Evolutionary conservation across 2,329 filamentous ascomycete genomes (phyloP).

Genomic region (Pseudogymnoascus sp.): DNA sequence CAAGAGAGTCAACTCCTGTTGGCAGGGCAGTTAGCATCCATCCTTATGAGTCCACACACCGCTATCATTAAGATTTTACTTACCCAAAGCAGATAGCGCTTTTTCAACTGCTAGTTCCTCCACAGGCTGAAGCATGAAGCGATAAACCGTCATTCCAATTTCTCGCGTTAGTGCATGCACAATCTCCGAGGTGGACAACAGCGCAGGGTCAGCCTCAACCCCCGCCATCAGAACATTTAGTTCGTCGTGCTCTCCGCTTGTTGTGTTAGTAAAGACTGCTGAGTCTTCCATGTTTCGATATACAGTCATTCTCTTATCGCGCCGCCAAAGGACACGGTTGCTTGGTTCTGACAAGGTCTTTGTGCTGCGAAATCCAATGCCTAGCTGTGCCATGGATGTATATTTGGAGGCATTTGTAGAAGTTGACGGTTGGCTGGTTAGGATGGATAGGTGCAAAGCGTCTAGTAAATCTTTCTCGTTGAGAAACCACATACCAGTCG

Average conservation of each 20-base stretch:
- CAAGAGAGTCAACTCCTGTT: slow-evolving; percentile 18
- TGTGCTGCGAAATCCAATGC: slow-evolving; percentile 1
- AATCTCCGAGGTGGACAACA: neutral
- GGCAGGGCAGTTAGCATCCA: neutral
- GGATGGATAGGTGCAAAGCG: slow-evolving; percentile 12
- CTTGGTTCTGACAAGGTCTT: slow-evolving; percentile 10
- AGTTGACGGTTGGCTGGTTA: neutral
- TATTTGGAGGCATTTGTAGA: neutral
- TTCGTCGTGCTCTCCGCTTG: neutral
- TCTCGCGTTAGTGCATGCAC: neutral
- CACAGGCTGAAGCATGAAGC: neutral
- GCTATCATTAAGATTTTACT: neutral
- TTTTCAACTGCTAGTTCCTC: neutral
- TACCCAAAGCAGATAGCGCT: neutral
- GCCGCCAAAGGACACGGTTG: slow-evolving; percentile 13
- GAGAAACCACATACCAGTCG: neutral
- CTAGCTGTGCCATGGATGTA: slow-evolving; percentile 6
- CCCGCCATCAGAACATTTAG: neutral
- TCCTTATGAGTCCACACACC: neutral
- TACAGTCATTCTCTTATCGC: slow-evolving; percentile 14
- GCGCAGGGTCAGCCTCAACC: neutral
- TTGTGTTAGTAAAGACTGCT: neutral
- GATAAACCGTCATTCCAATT: neutral
- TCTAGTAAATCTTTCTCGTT: slow-evolving; percentile 13
- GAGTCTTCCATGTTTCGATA: slow-evolving; percentile 12